Evolutionary conservation across 768 basidiomycete genomes (phyloP), one percentile per base, ranked within the genome.

Genomic region (Mycena latifolia): DNA sequence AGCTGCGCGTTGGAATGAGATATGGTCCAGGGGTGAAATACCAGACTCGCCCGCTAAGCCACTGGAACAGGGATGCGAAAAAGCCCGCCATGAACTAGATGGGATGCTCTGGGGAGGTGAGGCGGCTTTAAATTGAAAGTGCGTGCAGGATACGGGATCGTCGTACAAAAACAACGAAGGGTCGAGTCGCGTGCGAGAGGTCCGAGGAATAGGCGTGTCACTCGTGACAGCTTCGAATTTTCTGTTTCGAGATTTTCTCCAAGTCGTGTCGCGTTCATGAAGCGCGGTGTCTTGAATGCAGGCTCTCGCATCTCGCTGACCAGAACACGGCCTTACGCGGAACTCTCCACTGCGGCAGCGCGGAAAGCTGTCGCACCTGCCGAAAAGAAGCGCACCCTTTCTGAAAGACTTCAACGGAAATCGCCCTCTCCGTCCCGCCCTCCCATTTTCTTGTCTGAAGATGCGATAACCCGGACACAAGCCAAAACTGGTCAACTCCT

Each of bases 71-170:
- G 27, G 81, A 80, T 11, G 80, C 58, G 47, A 85, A 80, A 63
- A 85, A 78, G 28, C 78, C 74, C 47, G 80, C 72, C 83, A 84
- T 84, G 20, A 7, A n/a, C n/a, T n/a, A n/a, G n/a, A n/a, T n/a
- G n/a, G n/a, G n/a, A n/a, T n/a, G n/a, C n/a, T n/a, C n/a, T n/a
- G n/a, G n/a, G n/a, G n/a, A n/a, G n/a, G n/a, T n/a, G n/a, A n/a
- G n/a, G n/a, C n/a, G n/a, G n/a, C n/a, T n/a, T n/a, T n/a, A n/a
- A n/a, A n/a, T n/a, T n/a, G n/a, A n/a, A n/a, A n/a, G n/a, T n/a
- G n/a, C n/a, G n/a, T n/a, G n/a, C n/a, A n/a, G n/a, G n/a, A n/a
- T n/a, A n/a, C n/a, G n/a, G n/a, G n/a, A n/a, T n/a, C n/a, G n/a
- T n/a, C n/a, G n/a, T n/a, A n/a, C n/a, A n/a, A n/a, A n/a, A n/a